Evolutionary conservation across 805 yeast species (phyloP), one percentile per base, ranked within the genome.

Genomic region (Saturnispora kantuleensis): DNA sequence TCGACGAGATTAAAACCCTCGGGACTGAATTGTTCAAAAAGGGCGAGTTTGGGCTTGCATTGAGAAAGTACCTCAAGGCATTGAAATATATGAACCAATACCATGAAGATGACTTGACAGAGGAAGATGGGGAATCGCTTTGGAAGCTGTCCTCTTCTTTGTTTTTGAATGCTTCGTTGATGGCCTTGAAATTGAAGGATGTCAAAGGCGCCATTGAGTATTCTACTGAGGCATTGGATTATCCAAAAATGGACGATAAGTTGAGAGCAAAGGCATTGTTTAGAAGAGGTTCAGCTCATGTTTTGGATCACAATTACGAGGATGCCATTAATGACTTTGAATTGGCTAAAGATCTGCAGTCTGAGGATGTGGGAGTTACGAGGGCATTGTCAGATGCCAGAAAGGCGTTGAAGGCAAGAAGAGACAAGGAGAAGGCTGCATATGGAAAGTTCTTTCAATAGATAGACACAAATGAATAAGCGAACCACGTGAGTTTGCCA

Each of bases 221-320:
- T 5, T 73, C 95, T 3, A 68, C 78, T 1, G 76, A 76, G 28
- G 96, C 85, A 1, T 65, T 85, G 33, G 82, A 75, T 42, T 73
- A 71, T 21, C 81, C 76, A 32, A 64, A 62, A 2, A 66, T 79
- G 5, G 84, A 76, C 45, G 82, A 75, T 35, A 74, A 79, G 50
- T 78, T 87, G 17, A 75, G 74, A 59, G 86, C 95, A 13, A 89
- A 89, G 68, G 97, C 96, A 0, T 66, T 76, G 37, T 89, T 80
- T 68, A 80, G 97, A 61, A 79, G 90, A 62, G 96, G 94, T 32
- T 67, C 74, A 57, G 96, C 93, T 1, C 73, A 78, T 55, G 63
- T 76, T 48, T 63, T 73, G 8, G 66, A 71, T 17, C 81, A 81
- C 56, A 80, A 84, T 56, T 81, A 78, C 44, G 90, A 81, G 29